Evolutionary conservation across 306 rosid species (phyloP).

Genomic region (Prinsepia uniflora): DNA sequence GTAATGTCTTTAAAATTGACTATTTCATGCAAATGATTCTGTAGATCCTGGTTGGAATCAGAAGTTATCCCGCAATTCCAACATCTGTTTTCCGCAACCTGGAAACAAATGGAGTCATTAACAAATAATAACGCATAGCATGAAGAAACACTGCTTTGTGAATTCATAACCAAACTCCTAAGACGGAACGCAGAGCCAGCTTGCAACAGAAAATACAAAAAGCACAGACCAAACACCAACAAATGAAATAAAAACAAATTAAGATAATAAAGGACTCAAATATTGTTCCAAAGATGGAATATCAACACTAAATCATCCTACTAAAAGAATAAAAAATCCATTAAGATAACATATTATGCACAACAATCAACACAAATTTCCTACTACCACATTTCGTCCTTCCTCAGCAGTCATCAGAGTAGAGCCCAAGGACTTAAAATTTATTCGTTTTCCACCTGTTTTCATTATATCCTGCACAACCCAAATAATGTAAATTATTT

Average conservation of each 20-base stretch:
- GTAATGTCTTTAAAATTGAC: slow-evolving; percentile 34
- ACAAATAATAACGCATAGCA: background rate
- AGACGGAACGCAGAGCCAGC: background rate
- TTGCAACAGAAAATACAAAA: background rate
- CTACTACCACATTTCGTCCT: background rate
- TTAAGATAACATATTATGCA: too few species aligned
- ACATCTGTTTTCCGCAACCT: slow-evolving; percentile 73
- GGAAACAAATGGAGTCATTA: slow-evolving; percentile 10
- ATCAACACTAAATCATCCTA: too few species aligned
- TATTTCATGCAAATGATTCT: slow-evolving; percentile 64
- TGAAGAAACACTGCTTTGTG: background rate
- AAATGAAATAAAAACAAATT: background rate
- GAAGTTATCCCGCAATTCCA: slow-evolving; percentile 74
- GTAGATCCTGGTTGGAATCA: slow-evolving; percentile 49
- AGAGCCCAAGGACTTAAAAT: background rate
- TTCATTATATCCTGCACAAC: background rate
- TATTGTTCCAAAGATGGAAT: too few species aligned
- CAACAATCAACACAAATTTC: too few species aligned
- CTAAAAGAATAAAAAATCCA: too few species aligned
- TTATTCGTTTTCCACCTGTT: background rate
- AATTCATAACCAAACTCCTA: background rate
- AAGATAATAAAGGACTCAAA: background rate
- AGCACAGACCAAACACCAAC: too few species aligned
- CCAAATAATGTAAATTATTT: background rate
- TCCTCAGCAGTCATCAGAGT: too few species aligned